Conservation (phyloP, 306 rosid species). For the Gillenia trifoliata region DNA sequence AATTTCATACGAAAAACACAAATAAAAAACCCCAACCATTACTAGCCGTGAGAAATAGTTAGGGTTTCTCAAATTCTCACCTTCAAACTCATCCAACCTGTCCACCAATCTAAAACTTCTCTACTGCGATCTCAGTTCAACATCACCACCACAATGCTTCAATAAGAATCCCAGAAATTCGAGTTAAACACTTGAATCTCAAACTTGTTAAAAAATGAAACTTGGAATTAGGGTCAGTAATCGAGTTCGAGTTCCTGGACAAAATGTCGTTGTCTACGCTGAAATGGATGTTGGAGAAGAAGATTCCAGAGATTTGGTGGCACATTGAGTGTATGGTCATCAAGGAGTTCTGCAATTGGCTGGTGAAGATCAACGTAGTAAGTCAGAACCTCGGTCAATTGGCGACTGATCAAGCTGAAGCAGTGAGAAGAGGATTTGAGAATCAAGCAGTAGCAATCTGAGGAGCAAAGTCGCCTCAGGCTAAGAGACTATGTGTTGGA, state of each 20-base stretch:
- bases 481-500: slow-evolving; percentile 82
- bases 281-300: slow-evolving; percentile 81
- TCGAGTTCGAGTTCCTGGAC: slow-evolving; percentile 61
- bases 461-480: slow-evolving; percentile 96
- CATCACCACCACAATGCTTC: too few species aligned
- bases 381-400: slow-evolving; percentile 86
- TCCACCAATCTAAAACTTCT: too few species aligned
- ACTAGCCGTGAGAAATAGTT: too few species aligned
- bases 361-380: slow-evolving; percentile 89
- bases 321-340: slow-evolving; percentile 79
- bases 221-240: too few species aligned
- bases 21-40: too few species aligned
- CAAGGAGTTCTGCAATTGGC: slow-evolving; percentile 92
- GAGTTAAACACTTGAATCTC: too few species aligned
- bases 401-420: slow-evolving; percentile 85
- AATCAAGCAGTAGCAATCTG: slow-evolving; percentile 95
- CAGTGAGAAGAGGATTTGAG: slow-evolving; percentile 96
- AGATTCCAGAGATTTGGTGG: slow-evolving; percentile 88
- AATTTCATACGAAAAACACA: too few species aligned
- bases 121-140: too few species aligned
- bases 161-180: too few species aligned
- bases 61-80: too few species aligned
- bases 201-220: too few species aligned
- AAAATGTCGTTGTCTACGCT: slow-evolving; percentile 70
- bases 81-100: too few species aligned